Percentiles rank a stretch among this genome's conserved stretches.
Conservation (phyloP, 331 rosid genomes). For the Cydonia oblonga region DNA sequence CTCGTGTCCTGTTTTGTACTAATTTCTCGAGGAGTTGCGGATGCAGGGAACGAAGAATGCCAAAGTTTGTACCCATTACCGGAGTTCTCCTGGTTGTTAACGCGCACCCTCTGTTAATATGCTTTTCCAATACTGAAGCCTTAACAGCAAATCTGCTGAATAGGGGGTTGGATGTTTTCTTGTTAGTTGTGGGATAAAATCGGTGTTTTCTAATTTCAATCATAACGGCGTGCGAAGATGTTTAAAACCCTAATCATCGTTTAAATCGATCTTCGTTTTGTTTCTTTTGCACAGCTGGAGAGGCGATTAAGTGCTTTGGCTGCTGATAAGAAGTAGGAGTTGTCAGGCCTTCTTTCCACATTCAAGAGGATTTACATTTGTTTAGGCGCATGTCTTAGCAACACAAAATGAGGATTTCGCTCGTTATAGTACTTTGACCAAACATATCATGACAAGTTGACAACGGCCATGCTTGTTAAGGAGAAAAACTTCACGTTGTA, state of each 20-base stretch:
- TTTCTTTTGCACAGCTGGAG: constrained; percentile 11
- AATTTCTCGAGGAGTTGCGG: too few relatives aligned
- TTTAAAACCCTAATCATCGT: not conserved
- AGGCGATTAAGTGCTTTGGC: not conserved
- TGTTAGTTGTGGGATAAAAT: too few relatives aligned
- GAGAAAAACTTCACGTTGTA: not conserved
- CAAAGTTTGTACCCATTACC: constrained; percentile 4
- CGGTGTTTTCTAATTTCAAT: not conserved
- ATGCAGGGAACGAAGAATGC: not conserved
- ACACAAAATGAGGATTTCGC: too few relatives aligned
- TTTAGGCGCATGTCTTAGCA: too few relatives aligned
- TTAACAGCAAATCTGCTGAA: too few relatives aligned
- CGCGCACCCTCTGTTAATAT: not conserved
- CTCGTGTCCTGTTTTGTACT: too few relatives aligned
- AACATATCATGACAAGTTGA: too few relatives aligned
- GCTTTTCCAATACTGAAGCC: not conserved
- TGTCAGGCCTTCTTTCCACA: not conserved
- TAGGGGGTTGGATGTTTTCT: too few relatives aligned
- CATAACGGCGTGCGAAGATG: not conserved
- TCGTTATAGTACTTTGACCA: too few relatives aligned
- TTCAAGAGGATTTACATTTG: not conserved
- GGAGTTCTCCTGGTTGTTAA: not conserved
- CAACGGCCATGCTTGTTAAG: not conserved
- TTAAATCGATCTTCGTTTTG: not conserved
- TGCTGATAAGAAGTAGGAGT: not conserved